phyloP scores from a whole-genome alignment of 179 eudicot species.

The Heliamphora pulchella region DNA sequence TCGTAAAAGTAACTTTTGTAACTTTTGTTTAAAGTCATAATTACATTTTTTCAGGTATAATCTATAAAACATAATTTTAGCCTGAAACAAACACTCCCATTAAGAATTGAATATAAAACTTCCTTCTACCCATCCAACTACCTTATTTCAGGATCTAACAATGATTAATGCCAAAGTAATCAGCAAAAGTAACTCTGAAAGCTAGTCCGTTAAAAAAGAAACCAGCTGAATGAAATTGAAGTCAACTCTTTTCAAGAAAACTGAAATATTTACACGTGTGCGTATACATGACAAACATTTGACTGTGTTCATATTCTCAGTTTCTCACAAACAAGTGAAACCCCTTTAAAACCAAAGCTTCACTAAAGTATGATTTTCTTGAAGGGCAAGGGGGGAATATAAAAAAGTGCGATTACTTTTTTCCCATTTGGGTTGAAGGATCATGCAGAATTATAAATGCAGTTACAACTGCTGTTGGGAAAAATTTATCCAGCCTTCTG shows the following conservation, averaged over 20 bases:
- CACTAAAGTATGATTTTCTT: not conserved
- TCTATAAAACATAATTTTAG: no score
- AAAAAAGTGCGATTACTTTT: not conserved
- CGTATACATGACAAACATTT: not conserved
- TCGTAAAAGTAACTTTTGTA: not conserved
- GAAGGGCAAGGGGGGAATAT: no score
- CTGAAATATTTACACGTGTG: not conserved
- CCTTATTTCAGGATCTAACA: not conserved
- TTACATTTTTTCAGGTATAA: no score
- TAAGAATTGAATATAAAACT: constrained; percentile 4
- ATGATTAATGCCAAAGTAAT: not conserved
- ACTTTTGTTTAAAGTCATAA: no score
- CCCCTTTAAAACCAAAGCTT: not conserved
- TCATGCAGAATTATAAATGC: constrained; percentile 1
- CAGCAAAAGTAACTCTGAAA: not conserved
- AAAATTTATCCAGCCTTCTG: not conserved
- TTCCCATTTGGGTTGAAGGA: not conserved
- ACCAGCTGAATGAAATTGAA: not conserved
- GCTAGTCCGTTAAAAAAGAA: not conserved
- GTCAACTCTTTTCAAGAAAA: not conserved
- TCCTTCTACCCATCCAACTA: not conserved
- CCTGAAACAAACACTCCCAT: not conserved
- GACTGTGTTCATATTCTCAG: not conserved
- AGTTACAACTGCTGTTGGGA: not conserved
- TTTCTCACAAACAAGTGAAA: not conserved